phyloP scores from a whole-genome alignment of 192 early-diverging fungal genomes.

The Coemansia sp. region DNA sequence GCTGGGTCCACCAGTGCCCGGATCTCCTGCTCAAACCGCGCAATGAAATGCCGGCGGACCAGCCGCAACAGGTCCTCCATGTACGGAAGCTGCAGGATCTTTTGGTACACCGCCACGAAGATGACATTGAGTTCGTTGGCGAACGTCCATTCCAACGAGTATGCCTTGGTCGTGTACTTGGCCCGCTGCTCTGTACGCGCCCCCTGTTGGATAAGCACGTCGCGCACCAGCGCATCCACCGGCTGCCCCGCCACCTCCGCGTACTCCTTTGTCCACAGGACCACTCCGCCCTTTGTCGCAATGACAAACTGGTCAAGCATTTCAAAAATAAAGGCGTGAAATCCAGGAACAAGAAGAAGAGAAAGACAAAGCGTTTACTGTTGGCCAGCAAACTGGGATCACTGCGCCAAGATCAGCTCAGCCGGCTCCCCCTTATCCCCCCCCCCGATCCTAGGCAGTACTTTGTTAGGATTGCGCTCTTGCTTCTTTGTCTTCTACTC shows the following conservation, averaged over 20 bases:
- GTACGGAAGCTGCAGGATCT: conserved; percentile 78
- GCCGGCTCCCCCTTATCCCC: background rate
- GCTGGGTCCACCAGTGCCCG: conserved; percentile 12
- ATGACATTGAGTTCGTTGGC: conserved; percentile 76
- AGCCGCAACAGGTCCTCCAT: conserved; percentile 74
- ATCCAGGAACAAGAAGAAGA: background rate
- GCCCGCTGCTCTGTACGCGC: conserved; percentile 52
- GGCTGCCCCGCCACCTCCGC: conserved; percentile 54
- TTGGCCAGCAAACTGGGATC: too few relatives aligned
- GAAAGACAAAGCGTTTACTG: background rate
- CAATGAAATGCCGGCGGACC: conserved; percentile 62
- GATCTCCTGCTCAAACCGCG: conserved; percentile 47
- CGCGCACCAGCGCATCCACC: conserved; percentile 65
- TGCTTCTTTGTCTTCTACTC: background rate
- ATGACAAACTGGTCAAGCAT: conserved; percentile 88
- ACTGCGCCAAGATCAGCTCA: background rate
- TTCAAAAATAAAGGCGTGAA: background rate
- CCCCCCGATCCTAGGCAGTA: too few relatives aligned
- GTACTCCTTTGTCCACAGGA: conserved; percentile 78
- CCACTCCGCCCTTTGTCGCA: conserved; percentile 79
- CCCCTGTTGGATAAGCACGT: conserved; percentile 77
- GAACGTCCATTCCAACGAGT: conserved; percentile 72
- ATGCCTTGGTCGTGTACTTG: conserved; percentile 57
- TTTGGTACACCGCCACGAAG: conserved; percentile 83
- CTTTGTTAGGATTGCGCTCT: background rate